A percentile compares a stretch with the other conserved stretches of the same genome.
Evolutionary conservation across 306 rosid species (phyloP).

Genomic region (Fragaria ananassa): DNA sequence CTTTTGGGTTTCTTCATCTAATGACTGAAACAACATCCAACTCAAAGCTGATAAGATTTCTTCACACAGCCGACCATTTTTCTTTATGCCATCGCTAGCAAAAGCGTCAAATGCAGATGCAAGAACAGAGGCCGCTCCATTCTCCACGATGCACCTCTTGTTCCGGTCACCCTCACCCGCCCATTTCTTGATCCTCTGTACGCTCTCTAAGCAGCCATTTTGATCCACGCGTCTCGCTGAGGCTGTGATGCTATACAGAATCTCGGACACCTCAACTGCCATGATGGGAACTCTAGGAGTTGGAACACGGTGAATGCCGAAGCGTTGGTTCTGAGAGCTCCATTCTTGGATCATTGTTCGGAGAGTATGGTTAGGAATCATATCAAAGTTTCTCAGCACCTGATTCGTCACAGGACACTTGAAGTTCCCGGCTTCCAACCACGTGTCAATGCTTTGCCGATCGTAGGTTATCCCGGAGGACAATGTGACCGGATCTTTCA

Average conservation of each 20-base stretch:
- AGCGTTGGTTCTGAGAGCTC: conserved; percentile 50
- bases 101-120: conserved; percentile 52
- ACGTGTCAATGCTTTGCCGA: conserved; percentile 58
- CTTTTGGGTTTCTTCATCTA: conserved; percentile 48
- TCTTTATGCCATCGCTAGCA: conserved; percentile 38
- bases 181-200: conserved; percentile 42
- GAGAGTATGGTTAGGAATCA: conserved; percentile 62
- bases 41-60: conserved; percentile 52
- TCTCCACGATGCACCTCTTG: conserved; percentile 42
- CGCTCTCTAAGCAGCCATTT: conserved; percentile 37
- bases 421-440: conserved; percentile 65
- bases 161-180: conserved; percentile 60
- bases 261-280: conserved; percentile 38
- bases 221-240: conserved; percentile 33
- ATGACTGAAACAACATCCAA: conserved; percentile 62
- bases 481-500: conserved; percentile 82
- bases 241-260: conserved; percentile 25
- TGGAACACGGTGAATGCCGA: conserved; percentile 63
- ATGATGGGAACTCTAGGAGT: conserved; percentile 57
- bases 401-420: conserved; percentile 64
- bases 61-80: conserved; percentile 36
- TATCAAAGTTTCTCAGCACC: conserved; percentile 47
- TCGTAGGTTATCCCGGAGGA: conserved; percentile 78
- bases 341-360: conserved; percentile 72
- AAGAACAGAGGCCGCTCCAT: conserved; percentile 43